Evolutionary conservation across 2,329 filamentous ascomycete species (phyloP), one percentile per base, ranked within the genome.

Genomic region (Fusarium gaditjirri): DNA sequence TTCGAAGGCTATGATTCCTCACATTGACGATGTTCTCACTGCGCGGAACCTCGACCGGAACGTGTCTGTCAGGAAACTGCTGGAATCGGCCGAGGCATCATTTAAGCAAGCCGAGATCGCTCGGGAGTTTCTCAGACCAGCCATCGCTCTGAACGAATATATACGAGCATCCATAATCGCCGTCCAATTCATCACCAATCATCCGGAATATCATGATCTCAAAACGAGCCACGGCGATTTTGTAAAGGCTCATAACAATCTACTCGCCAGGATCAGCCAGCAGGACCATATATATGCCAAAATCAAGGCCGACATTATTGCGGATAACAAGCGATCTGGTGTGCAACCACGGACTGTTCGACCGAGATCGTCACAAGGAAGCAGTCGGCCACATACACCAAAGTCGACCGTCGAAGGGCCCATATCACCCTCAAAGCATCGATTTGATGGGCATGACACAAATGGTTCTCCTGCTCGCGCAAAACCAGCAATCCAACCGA

Each of bases 111-210:
- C 93, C 41, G 87, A 90, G 70, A 88, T 87, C 57, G 84, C 86
- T 62, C 85, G 90, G 65, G 88, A 88, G 68, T 92, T 93, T 81
- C 84, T 88, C 31, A 86, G 90, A 39, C 89, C 91, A 8, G 94
- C 96, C 78, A 81, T 90, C 41, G 95, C 95, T 6, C 92, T 97
- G 61, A 89, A 92, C 72, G 93, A 97, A 68, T 98, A 95, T 78
- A 87, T 98, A 64, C 89, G 92, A 70, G 93, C 95, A 16, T 94
- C 89, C 66, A 91, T 94, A 63, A 92, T 98, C 61, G 88, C 93
- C 19, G 87, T 94, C 55, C 91, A 95, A 61, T 84, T 91, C 44
- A 91, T 98, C 31, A 93, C 93, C 5, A 86, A 86, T 39, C 94
- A 97, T 79, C 89, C 88, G 62, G 93, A 95, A 69, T 97, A 90